Evolutionary conservation across 148 eudicot genomes (phyloP), one percentile per base, ranked within the genome.

Genomic region (Camellia granthamiana): DNA sequence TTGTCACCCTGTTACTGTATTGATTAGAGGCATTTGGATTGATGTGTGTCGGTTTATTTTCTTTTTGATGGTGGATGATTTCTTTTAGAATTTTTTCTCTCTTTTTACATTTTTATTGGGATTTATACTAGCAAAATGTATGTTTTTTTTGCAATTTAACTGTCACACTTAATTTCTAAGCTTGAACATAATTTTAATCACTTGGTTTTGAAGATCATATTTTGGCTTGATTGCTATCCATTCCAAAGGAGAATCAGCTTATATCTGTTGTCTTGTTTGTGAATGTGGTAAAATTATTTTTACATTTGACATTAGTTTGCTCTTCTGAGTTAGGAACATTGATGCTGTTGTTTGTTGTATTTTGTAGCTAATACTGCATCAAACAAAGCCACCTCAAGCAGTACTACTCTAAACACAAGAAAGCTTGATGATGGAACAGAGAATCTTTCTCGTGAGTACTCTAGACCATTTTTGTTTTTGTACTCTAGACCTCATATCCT

Each of bases 361-460:
- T 5, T 64, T 86, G 85, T 89, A 93, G 97, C 95, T 55, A 83
- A 78, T 84, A 95, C 97, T 61, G 95, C 94, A 58, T 71, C 92
- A 70, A 93, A 93, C 88, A 93, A 84, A 84, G 97, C 95, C 79
- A 94, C 97, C 74, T 89, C 94, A 44, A 93, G 95, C 63, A 77
- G 95, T 75, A 92, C 97, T 49, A 52, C 97, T 42, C 77, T 93
- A 84, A 93, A 93, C 84, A 93, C 97, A 21, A 83, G 95, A 79
- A 93, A 93, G 83, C 91, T 93, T 77, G 97, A 93, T 86, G 97
- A 93, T 13, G 97, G 92, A 83, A 92, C 95, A 15, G 97, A 93
- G 73, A n/a, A n/a, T n/a, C n/a, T n/a, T n/a, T n/a, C n/a, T n/a
- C n/a, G n/a, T n/a, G n/a, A n/a, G n/a, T n/a, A n/a, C n/a, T n/a